Conservation (phyloP, 2,329 filamentous ascomycete genomes). For the Cladosporium velox region DNA sequence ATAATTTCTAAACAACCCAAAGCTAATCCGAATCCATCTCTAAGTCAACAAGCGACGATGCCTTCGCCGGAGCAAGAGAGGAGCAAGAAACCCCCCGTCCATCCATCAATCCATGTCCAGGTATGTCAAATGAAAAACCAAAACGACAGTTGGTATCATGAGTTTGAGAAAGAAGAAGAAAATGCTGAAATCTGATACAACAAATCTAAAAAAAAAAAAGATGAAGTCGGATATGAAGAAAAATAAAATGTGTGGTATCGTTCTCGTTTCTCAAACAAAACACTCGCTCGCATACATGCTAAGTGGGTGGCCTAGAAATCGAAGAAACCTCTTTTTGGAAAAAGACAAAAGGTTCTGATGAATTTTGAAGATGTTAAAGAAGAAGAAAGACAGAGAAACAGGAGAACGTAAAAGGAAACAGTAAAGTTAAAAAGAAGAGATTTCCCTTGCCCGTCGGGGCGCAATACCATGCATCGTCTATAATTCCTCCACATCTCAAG, state of each 20-base stretch:
- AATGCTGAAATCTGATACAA: background rate
- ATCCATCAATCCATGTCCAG: background rate
- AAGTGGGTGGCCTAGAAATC: background rate
- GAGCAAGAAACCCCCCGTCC: background rate
- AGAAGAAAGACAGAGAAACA: background rate
- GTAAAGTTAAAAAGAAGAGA: background rate
- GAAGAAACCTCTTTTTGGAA: background rate
- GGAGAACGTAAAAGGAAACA: background rate
- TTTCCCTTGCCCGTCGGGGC: background rate
- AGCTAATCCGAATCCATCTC: background rate
- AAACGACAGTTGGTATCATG: background rate
- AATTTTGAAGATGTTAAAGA: background rate
- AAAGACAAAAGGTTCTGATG: background rate
- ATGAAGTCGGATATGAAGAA: background rate
- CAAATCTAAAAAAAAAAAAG: background rate
- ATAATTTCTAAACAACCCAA: background rate
- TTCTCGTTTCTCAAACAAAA: background rate
- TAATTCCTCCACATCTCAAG: background rate
- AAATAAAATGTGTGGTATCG: background rate
- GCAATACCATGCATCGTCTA: background rate
- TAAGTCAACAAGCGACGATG: background rate
- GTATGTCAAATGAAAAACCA: background rate
- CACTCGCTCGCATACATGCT: background rate
- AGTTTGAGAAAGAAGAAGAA: background rate
- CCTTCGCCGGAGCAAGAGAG: background rate